A percentile compares a stretch with the other conserved stretches of the same genome.
These are phyloP conservation scores for Xanthoconium stramineum DNA, from an alignment of 768 basidiomycete species.

Conservation along the genomic window DNA sequence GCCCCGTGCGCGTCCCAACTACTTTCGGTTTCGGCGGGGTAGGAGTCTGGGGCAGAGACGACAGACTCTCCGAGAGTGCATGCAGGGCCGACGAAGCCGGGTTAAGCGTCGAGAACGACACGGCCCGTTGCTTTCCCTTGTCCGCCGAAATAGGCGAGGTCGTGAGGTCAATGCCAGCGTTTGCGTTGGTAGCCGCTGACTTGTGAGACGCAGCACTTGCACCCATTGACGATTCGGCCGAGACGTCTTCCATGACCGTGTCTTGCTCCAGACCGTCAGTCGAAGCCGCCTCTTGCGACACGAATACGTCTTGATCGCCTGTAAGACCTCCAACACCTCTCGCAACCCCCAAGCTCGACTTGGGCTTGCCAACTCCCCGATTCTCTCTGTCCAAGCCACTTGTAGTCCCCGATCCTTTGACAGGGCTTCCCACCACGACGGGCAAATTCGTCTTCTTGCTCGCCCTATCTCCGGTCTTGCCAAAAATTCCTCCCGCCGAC, in stretches of 20 bases:
- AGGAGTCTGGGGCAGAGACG: slow-evolving; percentile 42
- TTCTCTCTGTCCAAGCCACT: not conserved
- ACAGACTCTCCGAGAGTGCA: slow-evolving; percentile 60
- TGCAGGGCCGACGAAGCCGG: slow-evolving; percentile 45
- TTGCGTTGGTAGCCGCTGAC: slow-evolving; percentile 1
- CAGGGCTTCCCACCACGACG: slow-evolving; percentile 44
- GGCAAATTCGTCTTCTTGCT: slow-evolving; percentile 46
- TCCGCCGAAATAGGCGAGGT: slow-evolving; percentile 14
- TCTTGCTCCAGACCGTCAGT: not conserved
- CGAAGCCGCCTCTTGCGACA: not conserved
- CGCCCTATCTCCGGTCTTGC: slow-evolving; percentile 26
- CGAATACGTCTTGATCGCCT: slow-evolving; percentile 9
- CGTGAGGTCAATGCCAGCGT: slow-evolving; percentile 10
- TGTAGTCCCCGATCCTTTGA: slow-evolving; percentile 33
- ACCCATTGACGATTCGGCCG: slow-evolving; percentile 7
- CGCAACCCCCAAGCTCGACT: not conserved
- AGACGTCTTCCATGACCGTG: slow-evolving; percentile 1
- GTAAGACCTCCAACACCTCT: not conserved
- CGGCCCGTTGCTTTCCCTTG: slow-evolving; percentile 22
- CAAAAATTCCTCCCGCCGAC: slow-evolving; percentile 21
- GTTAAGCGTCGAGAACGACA: slow-evolving; percentile 21
- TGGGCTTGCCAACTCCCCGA: not conserved
- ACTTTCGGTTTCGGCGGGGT: slow-evolving; percentile 29
- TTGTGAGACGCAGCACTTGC: slow-evolving; percentile 14
- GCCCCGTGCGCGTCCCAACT: slow-evolving; percentile 50